Evolutionary conservation across 1,284 basidiomycete species (phyloP), one percentile per base, ranked within the genome.

Genomic region (Leccinum proliferum): DNA sequence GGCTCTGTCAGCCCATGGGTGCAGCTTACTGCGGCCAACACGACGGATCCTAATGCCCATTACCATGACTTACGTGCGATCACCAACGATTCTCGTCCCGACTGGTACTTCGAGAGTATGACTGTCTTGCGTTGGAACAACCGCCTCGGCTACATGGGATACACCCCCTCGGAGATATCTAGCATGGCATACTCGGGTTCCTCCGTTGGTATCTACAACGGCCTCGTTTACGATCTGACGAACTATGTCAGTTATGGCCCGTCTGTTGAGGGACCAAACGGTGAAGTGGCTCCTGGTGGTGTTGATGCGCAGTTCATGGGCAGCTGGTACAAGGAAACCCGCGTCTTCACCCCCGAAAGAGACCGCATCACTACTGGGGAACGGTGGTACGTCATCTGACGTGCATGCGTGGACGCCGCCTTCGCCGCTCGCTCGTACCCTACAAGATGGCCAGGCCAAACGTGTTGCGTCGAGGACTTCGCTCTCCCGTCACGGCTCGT

Each of bases 91-190:
- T 89, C 90, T 1, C 87, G 96, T 25, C 94, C 95, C 75, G n/a
- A 55, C n/a, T 99, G 96, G 97, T 99, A 99, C 77, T 94, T 91
- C 68, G 92, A 99, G 78, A 84, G 81, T 67, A 96, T 96, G 94
- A 88, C 90, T 6, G 78, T 84, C 69, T 89, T 99, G 87, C 90
- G 95, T 5, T 96, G 90, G 80, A 90, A 87, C 63, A 89, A 87
- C 69, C 89, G 95, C 59, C 84, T 89, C 57, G 96, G 96, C 0
- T 98, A 96, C 75, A 76, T 97, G 67, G 97, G 95, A 1, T 93
- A 87, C 73, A 94, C 93, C 0, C 85, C 87, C 25, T 87, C 88
- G 70, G 88, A 91, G 65, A 84, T 99, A 70, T 83, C 79, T 68
- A 87, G 83, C 67, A 83, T 89, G 82, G 89, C 91, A 8, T 81